These are phyloP conservation scores for Talaromyces atroroseus DNA, from an alignment of 2,329 filamentous ascomycete genomes.

Conservation along the genomic window DNA sequence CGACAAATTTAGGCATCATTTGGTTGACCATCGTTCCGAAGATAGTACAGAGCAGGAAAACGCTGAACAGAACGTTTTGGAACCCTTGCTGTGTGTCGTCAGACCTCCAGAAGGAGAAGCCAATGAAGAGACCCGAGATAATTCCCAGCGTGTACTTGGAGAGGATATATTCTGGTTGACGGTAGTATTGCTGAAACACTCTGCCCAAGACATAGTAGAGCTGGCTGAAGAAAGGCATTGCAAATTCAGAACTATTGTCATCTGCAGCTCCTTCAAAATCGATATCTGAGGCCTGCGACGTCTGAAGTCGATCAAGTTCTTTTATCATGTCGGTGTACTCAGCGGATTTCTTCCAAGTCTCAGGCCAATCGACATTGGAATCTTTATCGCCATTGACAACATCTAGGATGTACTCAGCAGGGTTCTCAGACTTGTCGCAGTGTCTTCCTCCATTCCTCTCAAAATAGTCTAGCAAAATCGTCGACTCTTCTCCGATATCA, in stretches of 20 bases:
- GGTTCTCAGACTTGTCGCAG: constrained; percentile 67
- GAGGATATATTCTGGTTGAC: constrained; percentile 78
- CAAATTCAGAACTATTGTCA: neutral
- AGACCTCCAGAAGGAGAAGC: constrained; percentile 71
- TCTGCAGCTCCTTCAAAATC: neutral
- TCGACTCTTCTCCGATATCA: constrained; percentile 66
- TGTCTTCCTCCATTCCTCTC: constrained; percentile 62
- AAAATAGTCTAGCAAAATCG: constrained; percentile 67
- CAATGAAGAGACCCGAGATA: constrained; percentile 64
- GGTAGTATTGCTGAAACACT: constrained; percentile 81
- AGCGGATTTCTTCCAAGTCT: neutral
- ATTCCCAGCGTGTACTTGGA: constrained; percentile 66
- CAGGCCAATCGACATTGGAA: neutral
- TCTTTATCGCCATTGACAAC: neutral
- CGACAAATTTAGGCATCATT: constrained; percentile 15
- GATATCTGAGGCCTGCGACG: neutral
- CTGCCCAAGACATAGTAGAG: constrained; percentile 55
- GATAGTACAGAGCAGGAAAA: constrained; percentile 75
- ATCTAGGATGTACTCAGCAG: constrained; percentile 54
- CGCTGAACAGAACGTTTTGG: constrained; percentile 78
- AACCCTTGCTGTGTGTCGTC: constrained; percentile 68
- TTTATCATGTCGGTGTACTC: neutral
- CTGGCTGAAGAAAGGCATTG: constrained; percentile 19
- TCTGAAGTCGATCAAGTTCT: neutral
- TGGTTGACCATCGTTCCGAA: constrained; percentile 41